Evolutionary conservation across 2,329 filamentous ascomycete species (phyloP), one percentile per base, ranked within the genome.

Genomic region (Cyclaneusma minus): DNA sequence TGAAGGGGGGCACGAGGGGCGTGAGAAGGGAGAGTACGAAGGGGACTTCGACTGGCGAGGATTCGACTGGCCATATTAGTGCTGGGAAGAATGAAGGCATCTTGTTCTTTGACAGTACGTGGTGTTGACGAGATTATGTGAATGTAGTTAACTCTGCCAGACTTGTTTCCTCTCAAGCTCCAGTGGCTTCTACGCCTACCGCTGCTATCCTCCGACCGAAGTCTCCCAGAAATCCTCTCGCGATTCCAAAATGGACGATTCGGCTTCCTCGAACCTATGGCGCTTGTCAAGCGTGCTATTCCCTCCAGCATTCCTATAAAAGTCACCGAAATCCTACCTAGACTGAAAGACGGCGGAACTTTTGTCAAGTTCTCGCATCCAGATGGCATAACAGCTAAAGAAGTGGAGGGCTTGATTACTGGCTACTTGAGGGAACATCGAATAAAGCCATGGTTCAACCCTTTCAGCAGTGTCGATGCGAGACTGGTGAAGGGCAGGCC

Each of bases 401-500:
- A 71, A 15, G 58, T 82, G 9, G 71, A 75, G 52, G 60, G 56
- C 12, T 3, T 54, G 12, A 29, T 93, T 4, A 56, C 64, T 13
- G 55, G 68, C 16, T 64, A 76, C 35, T 58, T 95, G 2, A 56
- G 64, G 30, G 60, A 82, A 32, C 63, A 74, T 10, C 77, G 76
- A 0, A 67, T 92, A 19, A 81, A 73, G 33, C 85, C 87, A 3
- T 92, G 85, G 80, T 94, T 89, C 58, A 91, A 76, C 39, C 84
- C 84, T 0, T 75, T 93, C 36, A 63, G 69, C 13, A 55, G 64
- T 9, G 74, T 92, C 30, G 65, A 68, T 25, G 71, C 73, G 3
- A 71, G 72, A 13, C 56, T 84, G 5, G 89, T 98, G 3, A 62
- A 70, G 29, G 89, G 89, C 7, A 70, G 74, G 13, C 89, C 89